phyloP scores from a whole-genome alignment of 1,139 yeast genomes.

The Tardiomyces depauwii region DNA sequence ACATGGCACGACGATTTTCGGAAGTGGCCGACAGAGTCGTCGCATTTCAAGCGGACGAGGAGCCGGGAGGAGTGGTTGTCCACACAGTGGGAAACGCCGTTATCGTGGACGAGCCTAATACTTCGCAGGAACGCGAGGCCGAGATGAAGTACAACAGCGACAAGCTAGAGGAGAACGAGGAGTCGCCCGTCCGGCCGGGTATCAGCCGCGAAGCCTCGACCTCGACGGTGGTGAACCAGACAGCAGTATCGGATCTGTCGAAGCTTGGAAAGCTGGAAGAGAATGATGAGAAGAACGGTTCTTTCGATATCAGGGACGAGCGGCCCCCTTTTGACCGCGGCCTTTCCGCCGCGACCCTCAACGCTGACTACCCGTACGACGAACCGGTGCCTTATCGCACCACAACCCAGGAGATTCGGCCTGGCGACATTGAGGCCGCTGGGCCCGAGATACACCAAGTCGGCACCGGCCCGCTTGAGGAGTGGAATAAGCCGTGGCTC shows the following conservation, averaged over 20 bases:
- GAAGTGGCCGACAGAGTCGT: not conserved
- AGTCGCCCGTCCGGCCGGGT: not conserved
- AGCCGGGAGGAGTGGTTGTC: not conserved
- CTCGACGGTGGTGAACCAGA: not conserved
- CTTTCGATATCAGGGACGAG: not conserved
- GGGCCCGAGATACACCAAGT: too few relatives aligned
- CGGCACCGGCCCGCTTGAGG: not conserved
- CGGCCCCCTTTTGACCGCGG: not conserved
- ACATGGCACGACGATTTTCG: not conserved
- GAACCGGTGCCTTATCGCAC: not conserved
- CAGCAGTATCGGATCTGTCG: not conserved
- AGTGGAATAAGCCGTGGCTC: slow-evolving; percentile 11
- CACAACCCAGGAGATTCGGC: not conserved
- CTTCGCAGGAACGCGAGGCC: too few relatives aligned
- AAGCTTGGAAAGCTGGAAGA: not conserved
- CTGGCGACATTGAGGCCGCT: too few relatives aligned
- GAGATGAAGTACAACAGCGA: not conserved
- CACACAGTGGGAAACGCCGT: not conserved
- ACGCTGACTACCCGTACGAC: not conserved
- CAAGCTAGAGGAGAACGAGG: not conserved
- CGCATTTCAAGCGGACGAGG: not conserved
- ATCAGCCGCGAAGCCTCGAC: not conserved
- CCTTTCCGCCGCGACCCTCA: not conserved
- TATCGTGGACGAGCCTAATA: too few relatives aligned
- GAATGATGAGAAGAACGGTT: not conserved